These are phyloP conservation scores for Circinella minor DNA, from an alignment of 371 early-diverging fungal genomes.

Conservation along the genomic window DNA sequence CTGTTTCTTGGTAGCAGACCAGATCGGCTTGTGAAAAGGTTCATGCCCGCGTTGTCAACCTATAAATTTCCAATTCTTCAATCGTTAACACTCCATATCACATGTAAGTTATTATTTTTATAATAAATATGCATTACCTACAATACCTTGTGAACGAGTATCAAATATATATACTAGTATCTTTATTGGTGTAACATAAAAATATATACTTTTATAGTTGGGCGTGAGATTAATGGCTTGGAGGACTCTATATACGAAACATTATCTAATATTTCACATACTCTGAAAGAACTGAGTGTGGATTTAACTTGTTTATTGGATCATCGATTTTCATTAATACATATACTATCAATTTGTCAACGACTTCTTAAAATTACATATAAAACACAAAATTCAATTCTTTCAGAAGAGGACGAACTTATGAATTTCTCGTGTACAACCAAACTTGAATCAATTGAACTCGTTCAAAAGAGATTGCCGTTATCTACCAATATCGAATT, in stretches of 20 bases:
- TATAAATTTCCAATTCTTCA: background rate
- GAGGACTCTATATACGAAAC: background rate
- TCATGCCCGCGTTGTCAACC: background rate
- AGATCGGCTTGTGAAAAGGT: background rate
- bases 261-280: background rate
- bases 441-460: background rate
- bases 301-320: background rate
- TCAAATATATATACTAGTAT: background rate
- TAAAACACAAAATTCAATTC: background rate
- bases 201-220: background rate
- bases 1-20: background rate
- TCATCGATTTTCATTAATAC: background rate
- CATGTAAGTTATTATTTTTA: background rate
- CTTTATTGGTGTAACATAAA: background rate
- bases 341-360: background rate
- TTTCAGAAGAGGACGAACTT: background rate
- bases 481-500: background rate
- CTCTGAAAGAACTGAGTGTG: background rate
- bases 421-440: background rate
- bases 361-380: background rate
- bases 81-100: background rate
- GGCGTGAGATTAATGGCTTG: background rate
- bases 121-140: background rate
- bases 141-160: background rate
- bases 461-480: background rate